A percentile compares a stretch with the other conserved stretches of the same genome.
These are phyloP conservation scores for Phaeosphaeria sp. DNA, from an alignment of 2,329 filamentous ascomycete genomes.

Conservation along the genomic window DNA sequence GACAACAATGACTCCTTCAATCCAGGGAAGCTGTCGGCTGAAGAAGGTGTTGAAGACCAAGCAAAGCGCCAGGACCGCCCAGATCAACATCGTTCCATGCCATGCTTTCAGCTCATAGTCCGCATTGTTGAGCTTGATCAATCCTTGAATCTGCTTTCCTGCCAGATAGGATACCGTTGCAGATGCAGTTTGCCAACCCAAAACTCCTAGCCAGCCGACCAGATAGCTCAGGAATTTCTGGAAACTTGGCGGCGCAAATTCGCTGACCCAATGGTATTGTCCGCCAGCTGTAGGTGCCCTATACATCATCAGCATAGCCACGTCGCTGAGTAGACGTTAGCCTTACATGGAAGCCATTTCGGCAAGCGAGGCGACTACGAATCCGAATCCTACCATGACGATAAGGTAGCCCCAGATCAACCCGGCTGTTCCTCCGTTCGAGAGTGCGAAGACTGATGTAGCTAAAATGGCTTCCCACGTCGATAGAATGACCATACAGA, in stretches of 20 bases:
- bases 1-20: conserved; percentile 21
- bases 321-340: not conserved
- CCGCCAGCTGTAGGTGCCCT: conserved; percentile 21
- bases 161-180: conserved; percentile 28
- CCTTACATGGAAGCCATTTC: conserved; percentile 47
- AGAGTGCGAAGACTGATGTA: conserved; percentile 21
- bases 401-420: conserved; percentile 39
- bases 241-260: conserved; percentile 42
- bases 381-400: conserved; percentile 29
- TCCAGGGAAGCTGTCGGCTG: conserved; percentile 42
- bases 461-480: conserved; percentile 28
- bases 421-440: conserved; percentile 38
- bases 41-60: conserved; percentile 51
- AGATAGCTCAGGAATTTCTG: conserved; percentile 20
- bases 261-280: conserved; percentile 22
- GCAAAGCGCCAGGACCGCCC: conserved; percentile 34
- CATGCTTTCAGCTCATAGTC: conserved; percentile 49
- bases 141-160: conserved; percentile 43
- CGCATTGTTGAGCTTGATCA: conserved; percentile 47
- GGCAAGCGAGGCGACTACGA: conserved; percentile 30
- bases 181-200: conserved; percentile 45
- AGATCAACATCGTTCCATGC: conserved; percentile 56
- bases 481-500: conserved; percentile 26
- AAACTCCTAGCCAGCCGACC: conserved; percentile 48
- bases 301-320: not conserved